Evolutionary conservation across 2,329 filamentous ascomycete species (phyloP).

Genomic region (Coleophoma crateriformis): DNA sequence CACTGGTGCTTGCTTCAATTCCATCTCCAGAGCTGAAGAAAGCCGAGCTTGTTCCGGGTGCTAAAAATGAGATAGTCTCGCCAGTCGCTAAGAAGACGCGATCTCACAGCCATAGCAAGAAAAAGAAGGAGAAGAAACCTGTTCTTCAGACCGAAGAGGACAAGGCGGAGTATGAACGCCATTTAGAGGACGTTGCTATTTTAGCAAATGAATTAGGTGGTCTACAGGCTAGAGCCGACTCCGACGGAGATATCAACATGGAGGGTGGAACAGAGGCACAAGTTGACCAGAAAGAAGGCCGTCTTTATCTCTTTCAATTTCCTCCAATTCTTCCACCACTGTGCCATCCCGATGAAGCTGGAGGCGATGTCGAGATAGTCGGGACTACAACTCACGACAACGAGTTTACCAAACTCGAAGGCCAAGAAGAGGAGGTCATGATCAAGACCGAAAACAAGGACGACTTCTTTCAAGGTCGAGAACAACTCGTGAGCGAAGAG

Average conservation of each 20-base stretch:
- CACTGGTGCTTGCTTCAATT: not conserved
- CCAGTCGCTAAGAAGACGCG: not conserved
- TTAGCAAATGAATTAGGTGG: conserved; percentile 40
- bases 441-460: conserved; percentile 11
- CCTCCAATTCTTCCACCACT: conserved; percentile 56
- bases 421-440: conserved; percentile 31
- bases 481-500: conserved; percentile 33
- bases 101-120: not conserved
- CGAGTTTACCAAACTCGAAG: not conserved
- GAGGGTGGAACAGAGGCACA: conserved; percentile 8
- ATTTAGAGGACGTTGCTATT: conserved; percentile 37
- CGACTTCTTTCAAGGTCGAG: conserved; percentile 27
- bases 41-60: not conserved
- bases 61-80: not conserved
- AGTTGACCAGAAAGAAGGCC: conserved; percentile 37
- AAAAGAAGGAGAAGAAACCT: conserved; percentile 24
- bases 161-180: conserved; percentile 41
- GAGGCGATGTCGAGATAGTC: conserved; percentile 11
- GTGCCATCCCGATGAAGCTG: conserved; percentile 15
- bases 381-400: conserved; percentile 16
- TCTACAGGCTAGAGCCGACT: conserved; percentile 26
- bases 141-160: conserved; percentile 47
- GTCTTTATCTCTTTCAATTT: conserved; percentile 60
- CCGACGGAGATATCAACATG: conserved; percentile 31
- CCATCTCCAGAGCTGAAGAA: not conserved